Percentiles rank a stretch among this genome's conserved stretches.
These are phyloP conservation scores for Rutstroemia sydowiana DNA, from an alignment of 2,329 filamentous ascomycete species.

Conservation along the genomic window DNA sequence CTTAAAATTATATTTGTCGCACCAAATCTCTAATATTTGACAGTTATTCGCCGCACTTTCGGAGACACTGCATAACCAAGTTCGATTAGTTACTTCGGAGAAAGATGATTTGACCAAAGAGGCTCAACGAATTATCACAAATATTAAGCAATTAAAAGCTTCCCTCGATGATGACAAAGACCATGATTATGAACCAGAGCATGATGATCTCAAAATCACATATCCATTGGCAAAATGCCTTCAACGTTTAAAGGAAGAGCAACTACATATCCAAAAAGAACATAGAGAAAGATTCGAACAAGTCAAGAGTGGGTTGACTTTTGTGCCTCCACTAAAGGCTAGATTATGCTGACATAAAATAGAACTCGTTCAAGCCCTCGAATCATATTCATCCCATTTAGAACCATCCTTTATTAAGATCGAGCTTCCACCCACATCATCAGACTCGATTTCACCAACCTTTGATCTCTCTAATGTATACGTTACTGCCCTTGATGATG, in stretches of 20 bases:
- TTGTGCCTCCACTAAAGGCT: neutral
- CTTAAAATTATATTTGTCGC: neutral
- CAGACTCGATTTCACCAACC: conserved; percentile 68
- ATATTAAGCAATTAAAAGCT: conserved; percentile 87
- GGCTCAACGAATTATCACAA: conserved; percentile 74
- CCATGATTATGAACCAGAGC: conserved; percentile 56
- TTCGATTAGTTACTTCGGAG: conserved; percentile 76
- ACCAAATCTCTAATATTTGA: conserved; percentile 18
- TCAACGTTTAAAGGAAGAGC: conserved; percentile 75
- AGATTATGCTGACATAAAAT: conserved; percentile 15
- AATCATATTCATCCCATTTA: conserved; percentile 94
- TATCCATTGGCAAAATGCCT: conserved; percentile 79
- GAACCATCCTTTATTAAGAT: conserved; percentile 83
- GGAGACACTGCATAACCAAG: conserved; percentile 83
- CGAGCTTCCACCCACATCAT: conserved; percentile 72
- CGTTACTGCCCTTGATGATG: conserved; percentile 75
- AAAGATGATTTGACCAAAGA: conserved; percentile 89
- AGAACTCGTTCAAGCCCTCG: conserved; percentile 89
- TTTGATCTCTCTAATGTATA: conserved; percentile 93
- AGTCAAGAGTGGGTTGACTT: conserved; percentile 76
- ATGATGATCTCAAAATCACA: conserved; percentile 67
- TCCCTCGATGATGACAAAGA: conserved; percentile 73
- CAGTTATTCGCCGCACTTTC: conserved; percentile 89
- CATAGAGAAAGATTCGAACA: conserved; percentile 92
- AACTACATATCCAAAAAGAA: conserved; percentile 68